phyloP scores from a whole-genome alignment of 1,284 basidiomycete genomes.

The Trametes sp. region DNA sequence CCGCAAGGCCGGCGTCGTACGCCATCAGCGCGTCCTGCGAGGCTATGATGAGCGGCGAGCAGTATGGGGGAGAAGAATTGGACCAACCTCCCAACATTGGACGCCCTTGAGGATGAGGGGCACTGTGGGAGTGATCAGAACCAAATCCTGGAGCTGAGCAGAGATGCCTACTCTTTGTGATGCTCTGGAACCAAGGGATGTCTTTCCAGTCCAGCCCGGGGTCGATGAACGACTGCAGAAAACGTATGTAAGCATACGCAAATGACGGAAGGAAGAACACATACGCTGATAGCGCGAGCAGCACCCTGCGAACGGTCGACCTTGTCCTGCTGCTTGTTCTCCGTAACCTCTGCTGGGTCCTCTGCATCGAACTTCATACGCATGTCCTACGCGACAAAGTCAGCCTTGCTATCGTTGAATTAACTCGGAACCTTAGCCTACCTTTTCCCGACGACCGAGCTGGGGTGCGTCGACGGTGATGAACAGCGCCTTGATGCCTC shows the following conservation, averaged over 20 bases:
- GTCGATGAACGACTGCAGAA: conserved; percentile 87
- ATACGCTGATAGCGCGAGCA: conserved; percentile 90
- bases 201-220: conserved; percentile 90
- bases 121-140: conserved; percentile 57
- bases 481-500: conserved; percentile 87
- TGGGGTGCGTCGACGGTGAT: conserved; percentile 96
- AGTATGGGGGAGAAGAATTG: not conserved
- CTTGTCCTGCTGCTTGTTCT: conserved; percentile 55
- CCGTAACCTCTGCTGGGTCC: conserved; percentile 74
- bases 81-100: conserved; percentile 84
- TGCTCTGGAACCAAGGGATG: conserved; percentile 86
- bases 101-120: conserved; percentile 94
- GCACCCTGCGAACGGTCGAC: conserved; percentile 91
- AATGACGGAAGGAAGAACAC: conserved; percentile 36
- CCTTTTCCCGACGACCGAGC: conserved; percentile 88
- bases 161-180: conserved; percentile 77
- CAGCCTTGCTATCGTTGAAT: not conserved
- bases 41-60: not conserved
- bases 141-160: not conserved
- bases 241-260: conserved; percentile 4
- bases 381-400: conserved; percentile 78
- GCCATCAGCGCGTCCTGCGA: conserved; percentile 84
- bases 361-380: conserved; percentile 93
- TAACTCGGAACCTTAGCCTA: conserved; percentile 21
- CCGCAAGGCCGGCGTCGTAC: conserved; percentile 83